These are phyloP conservation scores for Termitomyces sp. DNA, from an alignment of 768 basidiomycete species.

Conservation along the genomic window DNA sequence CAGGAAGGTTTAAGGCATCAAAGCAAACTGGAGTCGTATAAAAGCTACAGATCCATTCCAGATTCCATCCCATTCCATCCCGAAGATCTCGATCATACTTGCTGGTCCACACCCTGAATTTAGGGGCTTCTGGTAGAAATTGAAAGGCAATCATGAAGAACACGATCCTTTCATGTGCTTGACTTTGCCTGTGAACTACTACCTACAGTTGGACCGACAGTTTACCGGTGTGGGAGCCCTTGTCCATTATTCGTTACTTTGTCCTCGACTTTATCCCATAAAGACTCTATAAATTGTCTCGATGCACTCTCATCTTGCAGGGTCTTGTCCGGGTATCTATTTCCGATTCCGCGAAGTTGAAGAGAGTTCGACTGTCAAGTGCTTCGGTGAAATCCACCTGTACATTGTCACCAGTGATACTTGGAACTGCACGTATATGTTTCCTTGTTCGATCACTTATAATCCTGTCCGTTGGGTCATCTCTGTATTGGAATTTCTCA, in stretches of 20 bases:
- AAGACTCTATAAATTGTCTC: constrained; percentile 7
- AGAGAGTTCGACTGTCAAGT: constrained; percentile 7
- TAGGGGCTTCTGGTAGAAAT: background rate
- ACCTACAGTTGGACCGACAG: constrained; percentile 17
- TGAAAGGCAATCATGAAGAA: constrained; percentile 16
- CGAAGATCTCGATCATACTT: constrained; percentile 23
- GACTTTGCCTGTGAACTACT: constrained; percentile 20
- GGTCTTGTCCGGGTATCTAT: constrained; percentile 16
- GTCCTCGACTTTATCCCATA: constrained; percentile 15
- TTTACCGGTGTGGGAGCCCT: constrained; percentile 19
- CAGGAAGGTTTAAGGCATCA: background rate
- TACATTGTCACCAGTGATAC: constrained; percentile 13
- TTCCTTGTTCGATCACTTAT: constrained; percentile 18
- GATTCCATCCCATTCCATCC: background rate
- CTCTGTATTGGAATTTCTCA: constrained; percentile 13
- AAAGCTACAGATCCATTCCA: background rate
- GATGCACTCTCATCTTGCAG: constrained; percentile 4
- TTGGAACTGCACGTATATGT: constrained; percentile 16
- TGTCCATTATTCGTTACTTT: constrained; percentile 18
- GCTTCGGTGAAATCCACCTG: constrained; percentile 1
- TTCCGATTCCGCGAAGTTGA: constrained; percentile 29
- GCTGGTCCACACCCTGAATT: background rate
- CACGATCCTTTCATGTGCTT: constrained; percentile 22
- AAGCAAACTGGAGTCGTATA: background rate
- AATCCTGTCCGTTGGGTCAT: constrained; percentile 23